Evolutionary conservation across 2,329 filamentous ascomycete species (phyloP).

Genomic region (Colletotrichum camelliae): DNA sequence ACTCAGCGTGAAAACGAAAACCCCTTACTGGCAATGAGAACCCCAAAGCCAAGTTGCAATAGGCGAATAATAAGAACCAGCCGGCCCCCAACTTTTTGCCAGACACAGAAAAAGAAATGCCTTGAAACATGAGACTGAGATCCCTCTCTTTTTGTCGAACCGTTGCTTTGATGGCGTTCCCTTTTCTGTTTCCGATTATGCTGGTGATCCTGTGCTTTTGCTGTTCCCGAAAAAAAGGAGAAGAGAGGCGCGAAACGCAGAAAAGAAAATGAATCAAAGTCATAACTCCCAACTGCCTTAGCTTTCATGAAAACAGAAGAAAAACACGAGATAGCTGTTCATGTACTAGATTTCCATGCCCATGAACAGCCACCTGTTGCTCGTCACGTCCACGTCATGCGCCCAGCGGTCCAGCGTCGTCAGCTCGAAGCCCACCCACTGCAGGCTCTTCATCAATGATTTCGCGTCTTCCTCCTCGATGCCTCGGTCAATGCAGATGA

Average conservation of each 20-base stretch:
- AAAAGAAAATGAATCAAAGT: not conserved
- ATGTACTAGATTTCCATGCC: slow-evolving; percentile 75
- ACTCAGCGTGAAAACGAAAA: not conserved
- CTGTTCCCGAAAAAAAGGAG: not conserved
- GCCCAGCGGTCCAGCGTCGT: slow-evolving; percentile 81
- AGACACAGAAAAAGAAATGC: slow-evolving; percentile 1
- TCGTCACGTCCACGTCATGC: slow-evolving; percentile 68
- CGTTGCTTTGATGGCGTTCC: not conserved
- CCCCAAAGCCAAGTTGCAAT: not conserved
- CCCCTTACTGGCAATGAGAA: not conserved
- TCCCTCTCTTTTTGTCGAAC: not conserved
- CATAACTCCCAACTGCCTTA: slow-evolving; percentile 14
- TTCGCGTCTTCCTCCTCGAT: slow-evolving; percentile 67
- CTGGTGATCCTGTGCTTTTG: not conserved
- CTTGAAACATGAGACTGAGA: slow-evolving; percentile 1
- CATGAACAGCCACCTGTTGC: slow-evolving; percentile 84
- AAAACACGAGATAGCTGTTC: not conserved
- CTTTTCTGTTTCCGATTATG: not conserved
- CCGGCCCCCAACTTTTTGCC: not conserved
- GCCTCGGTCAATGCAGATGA: slow-evolving; percentile 80
- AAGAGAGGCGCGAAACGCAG: not conserved
- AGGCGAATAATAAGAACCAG: not conserved
- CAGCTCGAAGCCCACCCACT: slow-evolving; percentile 92
- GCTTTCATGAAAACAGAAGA: slow-evolving; percentile 6
- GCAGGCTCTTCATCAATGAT: slow-evolving; percentile 78